Conservation (phyloP, 495 filamentous ascomycete genomes). For the Penicillium paradoxum region DNA sequence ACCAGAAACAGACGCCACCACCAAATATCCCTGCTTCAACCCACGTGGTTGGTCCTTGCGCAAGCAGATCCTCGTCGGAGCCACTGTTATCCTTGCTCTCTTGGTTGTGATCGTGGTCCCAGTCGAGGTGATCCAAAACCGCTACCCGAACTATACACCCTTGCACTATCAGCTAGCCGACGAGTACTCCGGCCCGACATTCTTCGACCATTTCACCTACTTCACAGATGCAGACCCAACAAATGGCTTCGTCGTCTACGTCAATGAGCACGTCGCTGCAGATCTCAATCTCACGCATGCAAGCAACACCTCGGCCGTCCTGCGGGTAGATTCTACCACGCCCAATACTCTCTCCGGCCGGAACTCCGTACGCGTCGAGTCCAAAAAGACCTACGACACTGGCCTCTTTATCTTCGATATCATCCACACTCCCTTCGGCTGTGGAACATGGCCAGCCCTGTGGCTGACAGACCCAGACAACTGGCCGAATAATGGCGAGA, state of each 20-base stretch:
- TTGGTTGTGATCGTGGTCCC: slow-evolving; percentile 52
- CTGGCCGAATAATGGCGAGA: slow-evolving; percentile 55
- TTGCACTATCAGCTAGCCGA: slow-evolving; percentile 49
- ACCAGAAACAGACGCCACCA: neutral
- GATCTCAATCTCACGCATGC: slow-evolving; percentile 49
- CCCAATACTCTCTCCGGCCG: slow-evolving; percentile 41
- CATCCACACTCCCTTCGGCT: slow-evolving; percentile 45
- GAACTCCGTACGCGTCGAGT: slow-evolving; percentile 52
- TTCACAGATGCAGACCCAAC: slow-evolving; percentile 50
- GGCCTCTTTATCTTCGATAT: slow-evolving; percentile 56
- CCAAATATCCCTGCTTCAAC: slow-evolving; percentile 35
- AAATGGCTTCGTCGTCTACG: slow-evolving; percentile 48
- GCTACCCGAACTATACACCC: slow-evolving; percentile 50
- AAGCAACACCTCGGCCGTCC: slow-evolving; percentile 40
- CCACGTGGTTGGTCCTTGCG: slow-evolving; percentile 47
- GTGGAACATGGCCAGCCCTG: slow-evolving; percentile 54
- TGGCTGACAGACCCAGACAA: slow-evolving; percentile 57
- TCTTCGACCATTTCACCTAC: slow-evolving; percentile 52
- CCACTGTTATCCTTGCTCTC: slow-evolving; percentile 36
- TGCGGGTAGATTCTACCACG: slow-evolving; percentile 49
- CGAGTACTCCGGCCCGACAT: slow-evolving; percentile 42
- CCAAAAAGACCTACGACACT: slow-evolving; percentile 43
- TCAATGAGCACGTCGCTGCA: slow-evolving; percentile 20
- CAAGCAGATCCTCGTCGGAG: slow-evolving; percentile 35
- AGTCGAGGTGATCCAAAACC: slow-evolving; percentile 43